A percentile compares a stretch with the other conserved stretches of the same genome.
Evolutionary conservation across 164 flowering plant genomes (phyloP).

Genomic region (Magnolia changhungtana): DNA sequence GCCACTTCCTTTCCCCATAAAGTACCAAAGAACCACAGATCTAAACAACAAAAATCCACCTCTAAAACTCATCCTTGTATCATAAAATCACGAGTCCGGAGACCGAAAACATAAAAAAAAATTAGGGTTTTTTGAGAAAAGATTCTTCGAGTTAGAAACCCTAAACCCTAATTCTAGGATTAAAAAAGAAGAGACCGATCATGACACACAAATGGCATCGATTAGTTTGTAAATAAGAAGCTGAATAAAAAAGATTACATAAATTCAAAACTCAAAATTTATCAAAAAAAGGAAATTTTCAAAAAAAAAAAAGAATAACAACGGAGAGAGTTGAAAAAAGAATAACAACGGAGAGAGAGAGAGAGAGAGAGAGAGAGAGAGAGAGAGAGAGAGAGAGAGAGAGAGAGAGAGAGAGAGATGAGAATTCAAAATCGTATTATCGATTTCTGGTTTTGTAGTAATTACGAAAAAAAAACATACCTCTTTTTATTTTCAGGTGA

Average conservation of each 20-base stretch:
- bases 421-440: not conserved
- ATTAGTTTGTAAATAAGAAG: not conserved
- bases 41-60: not conserved
- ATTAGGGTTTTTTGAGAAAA: not conserved
- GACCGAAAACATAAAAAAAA: not conserved
- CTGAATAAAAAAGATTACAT: not conserved
- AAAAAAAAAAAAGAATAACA: not conserved
- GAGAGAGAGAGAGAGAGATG: not conserved
- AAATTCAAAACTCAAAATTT: not conserved
- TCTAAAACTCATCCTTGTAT: not conserved
- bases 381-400: not conserved
- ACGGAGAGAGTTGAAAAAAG: not conserved
- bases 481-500: not conserved
- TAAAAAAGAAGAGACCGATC: not conserved
- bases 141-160: constrained; percentile 2
- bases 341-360: not conserved
- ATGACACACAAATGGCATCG: not conserved
- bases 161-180: constrained; percentile 16
- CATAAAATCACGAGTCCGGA: not conserved
- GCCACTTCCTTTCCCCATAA: not conserved
- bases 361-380: not conserved
- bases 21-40: not conserved
- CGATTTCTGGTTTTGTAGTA: not conserved
- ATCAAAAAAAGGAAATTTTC: not conserved
- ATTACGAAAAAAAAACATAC: not conserved